A percentile compares a stretch with the other conserved stretches of the same genome.
Evolutionary conservation across 1,284 basidiomycete species (phyloP).

Genomic region (Malassezia furfur): DNA sequence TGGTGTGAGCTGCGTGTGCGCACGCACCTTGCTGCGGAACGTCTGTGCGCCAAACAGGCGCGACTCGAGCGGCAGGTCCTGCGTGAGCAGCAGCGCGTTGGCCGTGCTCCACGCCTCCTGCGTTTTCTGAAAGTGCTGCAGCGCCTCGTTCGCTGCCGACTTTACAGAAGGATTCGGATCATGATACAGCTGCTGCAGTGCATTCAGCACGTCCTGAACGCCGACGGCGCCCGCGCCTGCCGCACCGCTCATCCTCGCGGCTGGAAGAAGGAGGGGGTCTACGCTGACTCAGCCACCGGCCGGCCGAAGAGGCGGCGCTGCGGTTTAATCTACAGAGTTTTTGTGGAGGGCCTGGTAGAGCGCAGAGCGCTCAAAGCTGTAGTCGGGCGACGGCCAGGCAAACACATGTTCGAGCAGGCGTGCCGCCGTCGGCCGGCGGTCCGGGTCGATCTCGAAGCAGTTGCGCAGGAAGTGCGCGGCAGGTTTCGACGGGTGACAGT

Average conservation of each 20-base stretch:
- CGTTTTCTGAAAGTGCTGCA: conserved; percentile 52
- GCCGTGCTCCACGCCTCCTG: conserved; percentile 91
- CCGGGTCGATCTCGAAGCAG: conserved; percentile 84
- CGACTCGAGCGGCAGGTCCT: conserved; percentile 68
- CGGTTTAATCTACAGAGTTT: background rate
- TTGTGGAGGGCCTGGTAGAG: conserved; percentile 23
- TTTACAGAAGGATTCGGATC: conserved; percentile 71
- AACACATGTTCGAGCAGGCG: conserved; percentile 77
- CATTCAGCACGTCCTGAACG: conserved; percentile 49
- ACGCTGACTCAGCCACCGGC: background rate
- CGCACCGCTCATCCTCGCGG: conserved; percentile 11
- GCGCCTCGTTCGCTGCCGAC: conserved; percentile 54
- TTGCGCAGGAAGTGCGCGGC: conserved; percentile 77
- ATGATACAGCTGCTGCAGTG: conserved; percentile 53
- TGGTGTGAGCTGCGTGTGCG: background rate
- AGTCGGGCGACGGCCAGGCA: conserved; percentile 48
- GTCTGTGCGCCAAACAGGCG: conserved; percentile 95
- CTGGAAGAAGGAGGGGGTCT: background rate
- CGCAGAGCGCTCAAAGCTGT: conserved; percentile 32
- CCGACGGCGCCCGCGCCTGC: conserved; percentile 15
- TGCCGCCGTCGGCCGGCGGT: conserved; percentile 70
- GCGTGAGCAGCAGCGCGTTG: conserved; percentile 74
- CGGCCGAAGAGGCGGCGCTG: background rate
- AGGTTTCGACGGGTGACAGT: conserved; percentile 63
- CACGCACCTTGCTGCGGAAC: conserved; percentile 67